Evolutionary conservation across 1,139 yeast genomes (phyloP).

Genomic region (Candida buenavistaensis): DNA sequence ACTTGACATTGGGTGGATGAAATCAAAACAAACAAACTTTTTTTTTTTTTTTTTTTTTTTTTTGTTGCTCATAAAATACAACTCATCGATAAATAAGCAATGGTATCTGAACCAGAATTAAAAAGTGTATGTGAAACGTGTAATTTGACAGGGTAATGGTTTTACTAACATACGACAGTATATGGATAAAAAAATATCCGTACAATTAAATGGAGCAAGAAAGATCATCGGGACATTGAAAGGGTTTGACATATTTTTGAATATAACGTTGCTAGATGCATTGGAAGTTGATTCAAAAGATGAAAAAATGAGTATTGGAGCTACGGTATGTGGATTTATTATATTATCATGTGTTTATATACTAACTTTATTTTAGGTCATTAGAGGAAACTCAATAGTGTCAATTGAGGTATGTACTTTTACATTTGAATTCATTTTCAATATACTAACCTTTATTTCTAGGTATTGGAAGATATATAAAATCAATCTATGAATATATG

Average conservation of each 20-base stretch:
- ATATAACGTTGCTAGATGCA: conserved; percentile 73
- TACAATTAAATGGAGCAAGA: conserved; percentile 75
- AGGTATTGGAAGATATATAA: conserved; percentile 33
- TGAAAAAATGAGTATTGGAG: conserved; percentile 55
- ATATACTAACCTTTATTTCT: conserved; percentile 20
- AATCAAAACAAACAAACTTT: conserved; percentile 6
- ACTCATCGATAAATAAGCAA: conserved; percentile 14
- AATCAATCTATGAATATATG: conserved; percentile 2
- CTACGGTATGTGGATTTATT: conserved; percentile 37
- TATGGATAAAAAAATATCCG: conserved; percentile 69
- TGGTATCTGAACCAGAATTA: conserved; percentile 69
- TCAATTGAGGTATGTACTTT: conserved; percentile 49
- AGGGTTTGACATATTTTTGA: conserved; percentile 78
- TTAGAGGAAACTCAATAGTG: conserved; percentile 63
- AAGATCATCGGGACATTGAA: conserved; percentile 69
- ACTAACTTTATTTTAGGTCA: conserved; percentile 25
- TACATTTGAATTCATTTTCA: conserved; percentile 12
- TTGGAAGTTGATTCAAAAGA: conserved; percentile 57
- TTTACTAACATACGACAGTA: conserved; percentile 48
- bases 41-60: too few species aligned
- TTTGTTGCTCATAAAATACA: too few species aligned
- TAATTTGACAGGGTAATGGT: not conserved
- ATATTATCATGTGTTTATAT: not conserved
- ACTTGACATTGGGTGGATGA: conserved; percentile 5
- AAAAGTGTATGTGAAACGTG: conserved; percentile 35